phyloP scores from a whole-genome alignment of 257 asterid species.

The Avicennia marina region DNA sequence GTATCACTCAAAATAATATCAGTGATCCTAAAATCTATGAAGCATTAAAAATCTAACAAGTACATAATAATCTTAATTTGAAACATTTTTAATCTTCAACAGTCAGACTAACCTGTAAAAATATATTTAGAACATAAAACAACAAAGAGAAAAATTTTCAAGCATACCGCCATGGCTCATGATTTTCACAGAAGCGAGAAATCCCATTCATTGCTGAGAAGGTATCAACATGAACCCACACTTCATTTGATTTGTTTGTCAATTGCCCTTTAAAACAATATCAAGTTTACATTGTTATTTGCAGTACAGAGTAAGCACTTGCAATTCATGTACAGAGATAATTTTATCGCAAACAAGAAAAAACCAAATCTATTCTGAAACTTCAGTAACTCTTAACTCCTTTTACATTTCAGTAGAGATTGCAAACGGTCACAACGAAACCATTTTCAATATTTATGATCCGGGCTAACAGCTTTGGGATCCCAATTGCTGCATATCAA shows the following conservation, averaged over 20 bases:
- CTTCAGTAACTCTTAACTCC: neutral
- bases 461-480: too few species aligned
- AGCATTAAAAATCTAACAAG: too few species aligned
- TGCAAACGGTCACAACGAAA: neutral
- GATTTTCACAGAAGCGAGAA: constrained; percentile 84
- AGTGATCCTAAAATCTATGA: too few species aligned
- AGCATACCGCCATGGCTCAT: constrained; percentile 71
- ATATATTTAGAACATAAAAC: constrained; percentile 9
- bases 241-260: constrained; percentile 45
- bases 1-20: neutral
- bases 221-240: constrained; percentile 83
- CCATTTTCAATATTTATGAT: too few species aligned
- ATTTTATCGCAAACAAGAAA: neutral
- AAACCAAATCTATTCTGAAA: constrained; percentile 8
- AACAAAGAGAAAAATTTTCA: neutral
- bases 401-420: neutral
- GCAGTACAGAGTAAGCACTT: constrained; percentile 1
- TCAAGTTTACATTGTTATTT: constrained; percentile 1
- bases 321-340: neutral
- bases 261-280: constrained; percentile 42
- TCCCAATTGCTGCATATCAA: too few species aligned
- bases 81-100: constrained; percentile 4
- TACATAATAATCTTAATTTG: too few species aligned
- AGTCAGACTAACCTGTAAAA: constrained; percentile 6
- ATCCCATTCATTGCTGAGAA: constrained; percentile 91